Evolutionary conservation across 2,329 filamentous ascomycete genomes (phyloP).

Genomic region (Tolypocladium nubicola): DNA sequence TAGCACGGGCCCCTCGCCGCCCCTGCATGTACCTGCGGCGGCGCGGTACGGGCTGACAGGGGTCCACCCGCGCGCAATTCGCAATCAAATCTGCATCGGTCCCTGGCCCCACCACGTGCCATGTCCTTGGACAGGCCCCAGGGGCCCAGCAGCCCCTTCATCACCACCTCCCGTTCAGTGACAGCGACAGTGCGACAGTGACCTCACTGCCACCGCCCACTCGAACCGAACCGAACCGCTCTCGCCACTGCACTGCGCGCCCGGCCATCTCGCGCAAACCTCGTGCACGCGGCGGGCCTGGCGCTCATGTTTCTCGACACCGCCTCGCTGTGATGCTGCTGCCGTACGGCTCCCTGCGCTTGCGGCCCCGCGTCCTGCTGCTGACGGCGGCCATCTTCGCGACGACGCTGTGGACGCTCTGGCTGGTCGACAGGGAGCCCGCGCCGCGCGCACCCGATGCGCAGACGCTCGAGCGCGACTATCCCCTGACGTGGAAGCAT

Average conservation of each 20-base stretch:
- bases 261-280: neutral
- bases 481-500: constrained; percentile 10
- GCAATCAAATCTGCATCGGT: neutral
- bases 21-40: neutral
- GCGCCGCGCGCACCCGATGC: neutral
- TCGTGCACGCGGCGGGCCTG: neutral
- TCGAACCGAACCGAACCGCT: too few species aligned
- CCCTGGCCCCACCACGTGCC: neutral
- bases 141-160: neutral
- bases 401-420: constrained; percentile 2
- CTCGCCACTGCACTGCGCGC: too few species aligned
- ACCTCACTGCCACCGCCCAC: neutral
- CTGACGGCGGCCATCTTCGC: constrained; percentile 1
- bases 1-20: neutral
- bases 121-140: neutral
- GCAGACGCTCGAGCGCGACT: constrained; percentile 1
- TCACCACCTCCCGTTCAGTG: neutral
- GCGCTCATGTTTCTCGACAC: neutral
- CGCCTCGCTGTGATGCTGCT: neutral
- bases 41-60: neutral
- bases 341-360: neutral
- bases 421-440: neutral
- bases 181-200: neutral
- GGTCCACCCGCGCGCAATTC: neutral
- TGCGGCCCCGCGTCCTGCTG: neutral